Percentiles rank a stretch among this genome's conserved stretches.
Evolutionary conservation across 2,329 filamentous ascomycete genomes (phyloP).

Genomic region (Penicillium crustosum): DNA sequence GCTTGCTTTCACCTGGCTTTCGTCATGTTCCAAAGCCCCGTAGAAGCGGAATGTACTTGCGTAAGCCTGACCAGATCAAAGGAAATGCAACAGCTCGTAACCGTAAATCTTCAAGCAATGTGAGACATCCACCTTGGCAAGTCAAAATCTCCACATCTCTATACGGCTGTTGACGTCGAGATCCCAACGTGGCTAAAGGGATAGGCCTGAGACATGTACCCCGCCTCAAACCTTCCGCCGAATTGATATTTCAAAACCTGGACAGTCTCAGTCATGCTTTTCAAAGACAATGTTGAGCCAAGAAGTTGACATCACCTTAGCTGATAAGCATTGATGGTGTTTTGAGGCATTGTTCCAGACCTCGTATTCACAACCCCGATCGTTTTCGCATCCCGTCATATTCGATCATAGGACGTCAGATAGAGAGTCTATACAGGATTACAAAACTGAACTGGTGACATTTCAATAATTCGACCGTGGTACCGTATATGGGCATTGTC

Average conservation of each 20-base stretch:
- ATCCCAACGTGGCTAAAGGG: slow-evolving; percentile 6
- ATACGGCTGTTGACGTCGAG: slow-evolving; percentile 5
- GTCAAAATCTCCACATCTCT: slow-evolving; percentile 5
- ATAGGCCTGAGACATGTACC: slow-evolving; percentile 15
- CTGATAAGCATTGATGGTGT: slow-evolving; percentile 17
- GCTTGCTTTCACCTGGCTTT: neutral
- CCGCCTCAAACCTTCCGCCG: neutral
- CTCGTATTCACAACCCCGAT: slow-evolving; percentile 28
- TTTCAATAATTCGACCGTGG: neutral
- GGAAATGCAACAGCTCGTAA: neutral
- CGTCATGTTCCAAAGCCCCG: neutral
- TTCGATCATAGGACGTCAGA: neutral
- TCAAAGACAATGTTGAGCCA: slow-evolving; percentile 3
- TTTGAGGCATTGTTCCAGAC: slow-evolving; percentile 20
- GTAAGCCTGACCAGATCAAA: neutral
- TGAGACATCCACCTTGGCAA: slow-evolving; percentile 7
- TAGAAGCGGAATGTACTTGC: neutral
- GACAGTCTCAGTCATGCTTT: neutral
- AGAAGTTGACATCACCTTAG: slow-evolving; percentile 6
- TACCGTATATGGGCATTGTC: neutral
- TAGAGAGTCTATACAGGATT: neutral
- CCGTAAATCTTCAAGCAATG: neutral
- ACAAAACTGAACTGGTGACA: neutral
- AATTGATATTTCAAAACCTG: neutral
- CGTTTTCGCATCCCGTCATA: neutral